A percentile compares a stretch with the other conserved stretches of the same genome.
phyloP scores from a whole-genome alignment of 768 basidiomycete genomes.

The Lentinula guzmanii region DNA sequence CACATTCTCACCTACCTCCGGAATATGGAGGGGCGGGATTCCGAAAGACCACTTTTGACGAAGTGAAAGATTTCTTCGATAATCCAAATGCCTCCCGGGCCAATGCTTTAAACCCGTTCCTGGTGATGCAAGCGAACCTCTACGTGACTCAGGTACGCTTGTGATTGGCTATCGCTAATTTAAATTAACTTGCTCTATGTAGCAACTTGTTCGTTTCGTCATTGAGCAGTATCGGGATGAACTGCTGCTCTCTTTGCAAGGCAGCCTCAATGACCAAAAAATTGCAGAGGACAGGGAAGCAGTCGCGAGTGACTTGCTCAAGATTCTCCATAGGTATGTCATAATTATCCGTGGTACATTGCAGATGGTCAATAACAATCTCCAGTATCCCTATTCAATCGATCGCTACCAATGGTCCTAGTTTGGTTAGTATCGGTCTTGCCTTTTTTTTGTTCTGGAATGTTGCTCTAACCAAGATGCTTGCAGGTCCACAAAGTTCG shows the following conservation, averaged over 20 bases:
- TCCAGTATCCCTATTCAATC: constrained; percentile 86
- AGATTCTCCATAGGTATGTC: constrained; percentile 70
- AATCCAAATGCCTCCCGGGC: constrained; percentile 84
- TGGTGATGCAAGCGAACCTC: constrained; percentile 89
- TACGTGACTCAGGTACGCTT: constrained; percentile 80
- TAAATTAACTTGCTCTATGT: constrained; percentile 4
- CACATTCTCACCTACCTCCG: constrained; percentile 41
- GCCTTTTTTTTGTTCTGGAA: background rate
- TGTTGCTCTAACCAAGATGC: background rate
- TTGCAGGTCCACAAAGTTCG: constrained; percentile 84
- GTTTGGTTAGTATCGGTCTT: constrained; percentile 41
- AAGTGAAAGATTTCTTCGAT: constrained; percentile 88
- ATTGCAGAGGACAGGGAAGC: constrained; percentile 73
- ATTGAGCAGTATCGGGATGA: constrained; percentile 91
- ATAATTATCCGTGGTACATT: constrained; percentile 6
- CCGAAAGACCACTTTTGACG: constrained; percentile 77
- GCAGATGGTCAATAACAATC: constrained; percentile 5
- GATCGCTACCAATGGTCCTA: constrained; percentile 84
- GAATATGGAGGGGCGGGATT: constrained; percentile 71
- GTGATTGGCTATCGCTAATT: background rate
- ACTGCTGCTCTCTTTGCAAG: constrained; percentile 63
- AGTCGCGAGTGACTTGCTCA: constrained; percentile 81
- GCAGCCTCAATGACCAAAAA: constrained; percentile 54
- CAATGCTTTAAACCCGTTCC: constrained; percentile 82
- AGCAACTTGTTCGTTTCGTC: constrained; percentile 93